Conservation (phyloP, 257 asterid species). For the Knoxia roxburghii region DNA sequence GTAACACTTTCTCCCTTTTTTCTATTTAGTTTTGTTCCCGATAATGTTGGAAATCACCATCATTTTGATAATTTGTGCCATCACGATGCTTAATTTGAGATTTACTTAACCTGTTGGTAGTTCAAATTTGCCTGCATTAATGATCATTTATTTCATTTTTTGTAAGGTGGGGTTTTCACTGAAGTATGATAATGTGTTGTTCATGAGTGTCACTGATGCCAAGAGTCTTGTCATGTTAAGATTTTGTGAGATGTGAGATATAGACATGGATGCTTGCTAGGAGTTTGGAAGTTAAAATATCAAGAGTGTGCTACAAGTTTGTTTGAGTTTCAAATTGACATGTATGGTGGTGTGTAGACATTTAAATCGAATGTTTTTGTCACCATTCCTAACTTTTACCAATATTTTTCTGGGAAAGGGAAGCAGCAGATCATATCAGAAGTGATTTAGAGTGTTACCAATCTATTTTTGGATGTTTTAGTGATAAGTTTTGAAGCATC, state of each 20-base stretch:
- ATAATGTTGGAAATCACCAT: not conserved
- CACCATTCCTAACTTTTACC: not conserved
- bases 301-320: too few relatives aligned
- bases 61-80: not conserved
- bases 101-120: too few relatives aligned
- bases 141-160: not conserved
- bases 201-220: not conserved
- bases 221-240: not conserved
- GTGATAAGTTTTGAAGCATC: not conserved
- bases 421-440: not conserved
- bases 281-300: not conserved
- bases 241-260: not conserved
- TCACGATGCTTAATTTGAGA: not conserved
- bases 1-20: slow-evolving; percentile 8
- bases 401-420: not conserved
- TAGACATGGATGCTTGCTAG: not conserved
- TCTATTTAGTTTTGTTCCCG: not conserved
- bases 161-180: not conserved
- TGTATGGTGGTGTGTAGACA: not conserved
- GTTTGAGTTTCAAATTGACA: not conserved
- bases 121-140: too few relatives aligned
- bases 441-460: not conserved
- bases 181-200: not conserved
- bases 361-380: too few relatives aligned
- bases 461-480: not conserved